Conservation (phyloP, 2,329 filamentous ascomycete species). For the Emmonsiellopsis sp. region DNA sequence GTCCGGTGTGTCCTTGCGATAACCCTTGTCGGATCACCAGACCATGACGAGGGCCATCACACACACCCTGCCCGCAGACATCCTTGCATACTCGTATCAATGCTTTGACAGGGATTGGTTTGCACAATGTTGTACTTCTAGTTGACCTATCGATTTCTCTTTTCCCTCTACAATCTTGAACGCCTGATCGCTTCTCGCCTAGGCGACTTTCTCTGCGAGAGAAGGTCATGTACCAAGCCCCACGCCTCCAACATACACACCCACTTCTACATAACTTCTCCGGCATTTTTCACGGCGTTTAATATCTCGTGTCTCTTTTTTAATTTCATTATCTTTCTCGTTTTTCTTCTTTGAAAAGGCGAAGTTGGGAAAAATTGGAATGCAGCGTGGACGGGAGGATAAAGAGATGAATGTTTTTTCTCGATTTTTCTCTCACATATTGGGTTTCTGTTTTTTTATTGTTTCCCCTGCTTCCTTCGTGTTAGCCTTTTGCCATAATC, state of each 20-base stretch:
- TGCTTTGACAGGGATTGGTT: not conserved
- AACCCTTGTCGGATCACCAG: not conserved
- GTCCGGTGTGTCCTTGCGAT: conserved; percentile 35
- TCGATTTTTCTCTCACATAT: no score
- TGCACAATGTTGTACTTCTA: conserved; percentile 28
- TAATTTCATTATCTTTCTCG: not conserved
- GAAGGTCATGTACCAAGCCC: not conserved
- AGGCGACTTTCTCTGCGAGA: not conserved
- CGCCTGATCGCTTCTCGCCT: conserved; percentile 16
- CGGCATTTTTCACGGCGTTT: conserved; percentile 1
- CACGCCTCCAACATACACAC: not conserved
- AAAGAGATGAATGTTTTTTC: no score
- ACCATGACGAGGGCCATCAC: not conserved
- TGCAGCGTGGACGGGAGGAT: not conserved
- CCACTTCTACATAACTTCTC: not conserved
- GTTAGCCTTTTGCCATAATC: not conserved
- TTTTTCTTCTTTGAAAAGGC: conserved; percentile 2
- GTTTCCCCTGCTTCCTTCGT: not conserved
- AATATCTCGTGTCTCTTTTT: not conserved
- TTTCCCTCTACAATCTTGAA: conserved; percentile 31
- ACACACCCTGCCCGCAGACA: no score
- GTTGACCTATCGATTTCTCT: conserved; percentile 30
- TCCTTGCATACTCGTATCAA: no score
- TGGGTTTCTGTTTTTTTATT: not conserved
- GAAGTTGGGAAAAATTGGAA: conserved; percentile 3